phyloP scores from a whole-genome alignment of 345 rosid genomes.

The Raphanus raphanistrum region DNA sequence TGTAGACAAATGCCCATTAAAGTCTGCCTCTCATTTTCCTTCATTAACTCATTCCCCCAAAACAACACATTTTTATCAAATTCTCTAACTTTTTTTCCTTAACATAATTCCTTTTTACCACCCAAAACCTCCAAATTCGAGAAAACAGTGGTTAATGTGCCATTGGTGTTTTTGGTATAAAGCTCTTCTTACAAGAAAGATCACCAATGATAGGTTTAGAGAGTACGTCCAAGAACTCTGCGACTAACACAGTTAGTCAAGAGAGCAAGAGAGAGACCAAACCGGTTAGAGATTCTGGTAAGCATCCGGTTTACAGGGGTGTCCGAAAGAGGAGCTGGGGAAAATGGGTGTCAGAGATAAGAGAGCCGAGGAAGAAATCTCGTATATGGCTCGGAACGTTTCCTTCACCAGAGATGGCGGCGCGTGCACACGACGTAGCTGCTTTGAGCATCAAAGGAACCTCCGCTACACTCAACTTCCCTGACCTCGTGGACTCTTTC shows the following conservation, averaged over 20 bases:
- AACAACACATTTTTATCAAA: constrained; percentile 6
- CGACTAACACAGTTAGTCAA: constrained; percentile 3
- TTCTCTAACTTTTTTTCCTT: background rate
- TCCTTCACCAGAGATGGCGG: constrained; percentile 95
- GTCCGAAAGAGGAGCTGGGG: constrained; percentile 97
- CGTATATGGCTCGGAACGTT: constrained; percentile 96
- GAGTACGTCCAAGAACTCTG: constrained; percentile 25
- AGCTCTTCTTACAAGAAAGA: constrained; percentile 7
- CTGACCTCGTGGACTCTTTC: constrained; percentile 61
- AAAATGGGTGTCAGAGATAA: constrained; percentile 94
- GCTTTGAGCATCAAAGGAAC: constrained; percentile 81
- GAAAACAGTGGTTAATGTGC: constrained; percentile 1
- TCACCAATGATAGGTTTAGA: constrained; percentile 25
- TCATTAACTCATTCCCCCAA: constrained; percentile 34
- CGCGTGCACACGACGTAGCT: constrained; percentile 94
- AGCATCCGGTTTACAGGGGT: constrained; percentile 71
- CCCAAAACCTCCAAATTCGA: background rate
- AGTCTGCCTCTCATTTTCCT: constrained; percentile 27
- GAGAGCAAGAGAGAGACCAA: constrained; percentile 35
- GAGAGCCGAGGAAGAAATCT: constrained; percentile 85
- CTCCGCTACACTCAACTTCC: constrained; percentile 88
- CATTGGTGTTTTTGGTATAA: constrained; percentile 20
- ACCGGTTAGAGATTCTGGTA: constrained; percentile 49
- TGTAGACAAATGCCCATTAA: constrained; percentile 28
- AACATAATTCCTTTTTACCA: constrained; percentile 2